A percentile compares a stretch with the other conserved stretches of the same genome.
phyloP scores from a whole-genome alignment of 768 basidiomycete genomes.

The Tulasnella calospora region DNA sequence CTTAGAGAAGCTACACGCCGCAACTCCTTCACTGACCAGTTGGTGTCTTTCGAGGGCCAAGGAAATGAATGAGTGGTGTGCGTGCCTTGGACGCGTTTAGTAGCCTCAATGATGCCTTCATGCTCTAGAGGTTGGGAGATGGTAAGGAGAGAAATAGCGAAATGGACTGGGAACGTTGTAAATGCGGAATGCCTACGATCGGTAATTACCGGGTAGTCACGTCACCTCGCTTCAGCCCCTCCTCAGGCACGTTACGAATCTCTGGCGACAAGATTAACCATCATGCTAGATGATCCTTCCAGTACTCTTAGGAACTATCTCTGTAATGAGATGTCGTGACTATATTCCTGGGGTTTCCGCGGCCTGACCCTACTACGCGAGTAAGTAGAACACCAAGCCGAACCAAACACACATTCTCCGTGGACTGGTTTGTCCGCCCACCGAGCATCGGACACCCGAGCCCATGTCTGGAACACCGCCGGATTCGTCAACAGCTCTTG shows the following conservation, averaged over 20 bases:
- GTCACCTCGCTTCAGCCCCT: neutral
- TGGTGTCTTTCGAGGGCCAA: slow-evolving; percentile 48
- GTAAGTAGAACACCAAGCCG: neutral
- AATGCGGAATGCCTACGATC: neutral
- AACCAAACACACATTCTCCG: neutral
- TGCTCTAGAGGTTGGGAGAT: neutral
- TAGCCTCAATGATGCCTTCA: slow-evolving; percentile 7
- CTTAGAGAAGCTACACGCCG: neutral
- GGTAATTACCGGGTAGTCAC: slow-evolving; percentile 5
- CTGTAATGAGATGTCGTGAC: neutral
- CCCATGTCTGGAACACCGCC: neutral
- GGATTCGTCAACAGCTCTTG: neutral
- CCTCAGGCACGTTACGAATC: neutral
- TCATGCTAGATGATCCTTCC: neutral
- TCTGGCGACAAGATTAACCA: neutral
- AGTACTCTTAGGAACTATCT: neutral
- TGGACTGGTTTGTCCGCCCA: neutral
- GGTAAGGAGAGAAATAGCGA: neutral
- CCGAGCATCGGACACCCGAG: neutral
- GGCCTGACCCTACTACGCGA: neutral
- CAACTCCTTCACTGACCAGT: slow-evolving; percentile 46
- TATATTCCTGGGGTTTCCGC: neutral
- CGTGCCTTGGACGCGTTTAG: slow-evolving; percentile 14
- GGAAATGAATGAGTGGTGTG: slow-evolving; percentile 50
- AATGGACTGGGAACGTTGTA: neutral